These are phyloP conservation scores for Xerocomus cyaneibrunnescens DNA, from an alignment of 1,284 basidiomycete species.

Conservation along the genomic window DNA sequence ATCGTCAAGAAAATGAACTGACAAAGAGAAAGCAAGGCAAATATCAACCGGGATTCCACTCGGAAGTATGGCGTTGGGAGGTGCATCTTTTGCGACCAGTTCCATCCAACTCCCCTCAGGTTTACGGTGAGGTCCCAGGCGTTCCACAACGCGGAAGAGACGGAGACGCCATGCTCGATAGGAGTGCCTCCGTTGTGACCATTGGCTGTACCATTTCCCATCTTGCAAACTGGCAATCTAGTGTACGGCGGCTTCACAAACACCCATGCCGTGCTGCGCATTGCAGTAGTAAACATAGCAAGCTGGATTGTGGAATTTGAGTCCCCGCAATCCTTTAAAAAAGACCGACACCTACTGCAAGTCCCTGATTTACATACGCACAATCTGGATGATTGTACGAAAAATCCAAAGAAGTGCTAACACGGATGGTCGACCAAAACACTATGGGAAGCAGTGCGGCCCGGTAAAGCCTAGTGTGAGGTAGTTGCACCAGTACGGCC, in stretches of 20 bases:
- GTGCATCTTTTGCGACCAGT: conserved; percentile 6
- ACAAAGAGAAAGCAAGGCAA: conserved; percentile 20
- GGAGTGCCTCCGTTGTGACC: neutral
- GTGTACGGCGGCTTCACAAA: conserved; percentile 16
- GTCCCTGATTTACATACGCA: conserved; percentile 26
- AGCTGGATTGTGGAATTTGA: conserved; percentile 16
- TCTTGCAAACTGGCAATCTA: conserved; percentile 14
- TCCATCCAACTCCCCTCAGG: conserved; percentile 32
- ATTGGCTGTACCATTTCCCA: neutral
- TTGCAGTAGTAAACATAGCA: conserved; percentile 25
- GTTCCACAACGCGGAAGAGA: conserved; percentile 26
- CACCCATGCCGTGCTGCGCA: conserved; percentile 30
- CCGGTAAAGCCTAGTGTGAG: conserved; percentile 16
- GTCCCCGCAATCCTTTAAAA: neutral
- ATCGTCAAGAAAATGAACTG: conserved; percentile 9
- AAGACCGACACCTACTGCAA: conserved; percentile 17
- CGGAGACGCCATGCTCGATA: neutral
- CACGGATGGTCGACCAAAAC: conserved; percentile 16
- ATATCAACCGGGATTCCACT: conserved; percentile 22
- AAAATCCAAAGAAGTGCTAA: conserved; percentile 23
- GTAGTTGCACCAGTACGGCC: conserved; percentile 34
- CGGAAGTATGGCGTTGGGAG: conserved; percentile 13
- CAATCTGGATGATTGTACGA: conserved; percentile 16
- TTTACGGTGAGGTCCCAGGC: conserved; percentile 31
- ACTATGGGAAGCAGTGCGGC: conserved; percentile 29